Base-by-base conservation (phyloP, 1,284 basidiomycete species). In the Boletus subluridellus region DNA sequence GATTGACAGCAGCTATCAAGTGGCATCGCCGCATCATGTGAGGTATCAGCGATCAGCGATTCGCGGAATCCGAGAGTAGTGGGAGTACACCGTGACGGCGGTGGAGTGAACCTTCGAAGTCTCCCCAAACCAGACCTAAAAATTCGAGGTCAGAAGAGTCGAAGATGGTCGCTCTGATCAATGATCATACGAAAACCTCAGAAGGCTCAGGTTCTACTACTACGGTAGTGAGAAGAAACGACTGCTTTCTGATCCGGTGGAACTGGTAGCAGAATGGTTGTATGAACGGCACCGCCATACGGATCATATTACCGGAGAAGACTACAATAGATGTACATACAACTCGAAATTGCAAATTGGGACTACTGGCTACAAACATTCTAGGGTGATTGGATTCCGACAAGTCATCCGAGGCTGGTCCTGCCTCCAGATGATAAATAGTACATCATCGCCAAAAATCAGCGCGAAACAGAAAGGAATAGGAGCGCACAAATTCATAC, bases 331-430 rank as follows among this genome's bases (percentile, higher is more conserved):
- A 3, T n/a, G n/a, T 30, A 35, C 21, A 21, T 21, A 32, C 41
- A 24, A 15, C 30, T 3, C 14, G 7, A 39, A 42, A 30, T 6
- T 11, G 30, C 3, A 54, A 41, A 39, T 21, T 21, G 21, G 4
- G 2, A 47, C 65, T 66, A 64, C 14, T 52, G n/a, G 59, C 50
- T 66, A 66, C 65, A 62, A 59, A 32, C 21, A 1, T 53, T 57
- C 58, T 58, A 61, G 32, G 5, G 7, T 48, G 34, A 52, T 46
- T 52, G 46, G 8, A 49, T 44, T 37, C 41, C 37, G n/a, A 41
- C 11, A 42, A 24, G 28, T 51, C 41, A 45, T 11, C 14, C n/a
- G 14, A 41, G 12, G 6, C 34, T 39, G 15, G 6, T 44, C 15
- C 24, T 39, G 9, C 14, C 8, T n/a, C 24, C 6, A 15, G 6